phyloP scores from a whole-genome alignment of 169 alveolate genomes.

The Babesia sp. region DNA sequence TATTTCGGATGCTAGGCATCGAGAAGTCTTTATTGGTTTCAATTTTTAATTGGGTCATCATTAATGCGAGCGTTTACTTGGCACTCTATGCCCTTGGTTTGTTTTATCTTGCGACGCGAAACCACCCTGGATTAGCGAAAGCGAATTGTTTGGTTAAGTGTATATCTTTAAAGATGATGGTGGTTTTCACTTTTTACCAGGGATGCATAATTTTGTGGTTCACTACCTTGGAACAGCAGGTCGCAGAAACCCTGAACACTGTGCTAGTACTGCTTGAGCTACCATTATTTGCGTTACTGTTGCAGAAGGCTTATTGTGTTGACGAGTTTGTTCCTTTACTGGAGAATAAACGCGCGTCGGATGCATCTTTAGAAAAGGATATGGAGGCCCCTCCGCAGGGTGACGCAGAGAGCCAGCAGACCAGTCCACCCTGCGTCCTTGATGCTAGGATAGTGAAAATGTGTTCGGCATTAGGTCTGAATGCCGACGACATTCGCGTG shows the following conservation, averaged over 20 bases:
- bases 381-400: background rate
- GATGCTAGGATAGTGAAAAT: conserved; percentile 1
- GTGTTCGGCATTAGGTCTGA: conserved; percentile 12
- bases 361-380: background rate
- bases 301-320: conserved; percentile 44
- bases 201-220: conserved; percentile 43
- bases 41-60: conserved; percentile 16
- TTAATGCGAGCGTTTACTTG: conserved; percentile 50
- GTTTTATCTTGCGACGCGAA: conserved; percentile 55
- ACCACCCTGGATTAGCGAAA: conserved; percentile 60
- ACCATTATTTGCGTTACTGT: conserved; percentile 42
- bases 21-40: conserved; percentile 13
- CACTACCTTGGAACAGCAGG: conserved; percentile 4
- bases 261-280: conserved; percentile 57
- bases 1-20: conserved; percentile 31
- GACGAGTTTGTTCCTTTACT: conserved; percentile 28
- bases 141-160: conserved; percentile 63
- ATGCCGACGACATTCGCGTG: conserved; percentile 41
- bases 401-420: conserved; percentile 3
- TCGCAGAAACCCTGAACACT: conserved; percentile 27
- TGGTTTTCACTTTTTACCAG: conserved; percentile 63
- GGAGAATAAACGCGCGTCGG: background rate
- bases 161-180: conserved; percentile 55
- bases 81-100: conserved; percentile 66
- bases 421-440: background rate